A percentile compares a stretch with the other conserved stretches of the same genome.
Conservation (phyloP, 306 rosid genomes). For the Cicer arietinum region DNA sequence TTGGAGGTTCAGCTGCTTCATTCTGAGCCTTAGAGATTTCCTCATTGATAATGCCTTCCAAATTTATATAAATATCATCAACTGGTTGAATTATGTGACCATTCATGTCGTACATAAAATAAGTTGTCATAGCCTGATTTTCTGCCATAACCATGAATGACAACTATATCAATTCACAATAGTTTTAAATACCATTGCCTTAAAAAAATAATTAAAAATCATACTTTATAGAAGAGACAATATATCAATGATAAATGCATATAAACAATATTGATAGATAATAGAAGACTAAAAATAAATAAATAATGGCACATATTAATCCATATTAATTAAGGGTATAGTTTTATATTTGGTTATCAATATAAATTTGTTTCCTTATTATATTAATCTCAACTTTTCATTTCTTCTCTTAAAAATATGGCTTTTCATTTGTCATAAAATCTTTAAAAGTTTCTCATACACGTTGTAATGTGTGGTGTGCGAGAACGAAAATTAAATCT, state of each 20-base stretch:
- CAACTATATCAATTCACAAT: neutral
- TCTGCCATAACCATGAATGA: slow-evolving; percentile 52
- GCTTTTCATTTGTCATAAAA: slow-evolving; percentile 18
- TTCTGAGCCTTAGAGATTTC: neutral
- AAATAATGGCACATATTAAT: slow-evolving; percentile 1
- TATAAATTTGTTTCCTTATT: neutral
- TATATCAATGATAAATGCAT: neutral
- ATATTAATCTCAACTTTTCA: too few species aligned
- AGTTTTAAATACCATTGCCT: neutral
- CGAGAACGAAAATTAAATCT: too few species aligned
- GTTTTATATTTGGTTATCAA: neutral
- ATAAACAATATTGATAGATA: neutral
- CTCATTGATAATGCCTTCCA: slow-evolving; percentile 62
- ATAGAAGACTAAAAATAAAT: neutral
- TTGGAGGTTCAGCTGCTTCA: slow-evolving; percentile 54
- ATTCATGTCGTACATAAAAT: neutral
- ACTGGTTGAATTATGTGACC: neutral
- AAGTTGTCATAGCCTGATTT: slow-evolving; percentile 10
- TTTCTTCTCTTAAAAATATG: neutral
- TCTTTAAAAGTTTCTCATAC: neutral
- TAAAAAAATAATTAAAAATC: neutral
- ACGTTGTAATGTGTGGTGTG: too few species aligned
- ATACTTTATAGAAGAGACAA: too few species aligned
- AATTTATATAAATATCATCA: slow-evolving; percentile 50
- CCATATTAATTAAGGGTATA: too few species aligned